A percentile compares a stretch with the other conserved stretches of the same genome.
Evolutionary conservation across 169 alveolate genomes (phyloP).

Genomic region (Theileria orientalis): DNA sequence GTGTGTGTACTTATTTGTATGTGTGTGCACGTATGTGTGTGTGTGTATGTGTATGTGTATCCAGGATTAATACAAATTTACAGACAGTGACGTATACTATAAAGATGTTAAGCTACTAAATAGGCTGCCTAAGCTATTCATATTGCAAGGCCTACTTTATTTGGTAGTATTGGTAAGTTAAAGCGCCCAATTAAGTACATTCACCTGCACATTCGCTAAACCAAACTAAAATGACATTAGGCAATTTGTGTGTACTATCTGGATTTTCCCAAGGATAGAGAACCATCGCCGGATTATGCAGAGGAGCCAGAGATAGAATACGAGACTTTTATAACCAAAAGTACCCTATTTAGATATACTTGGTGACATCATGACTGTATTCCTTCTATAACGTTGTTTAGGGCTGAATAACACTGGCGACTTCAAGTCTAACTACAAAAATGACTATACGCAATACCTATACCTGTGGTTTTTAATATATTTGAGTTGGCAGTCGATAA

Average conservation of each 20-base stretch:
- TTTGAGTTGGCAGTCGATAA: conserved; percentile 46
- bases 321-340: conserved; percentile 43
- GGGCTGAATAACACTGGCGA: too few relatives aligned
- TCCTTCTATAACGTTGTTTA: not conserved
- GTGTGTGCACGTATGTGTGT: too few relatives aligned
- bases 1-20: too few relatives aligned
- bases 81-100: conserved; percentile 8
- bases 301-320: conserved; percentile 27
- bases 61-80: not conserved
- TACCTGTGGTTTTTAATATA: conserved; percentile 47
- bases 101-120: conserved; percentile 7
- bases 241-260: too few relatives aligned
- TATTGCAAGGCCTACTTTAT: conserved; percentile 12
- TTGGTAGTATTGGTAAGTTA: conserved; percentile 2
- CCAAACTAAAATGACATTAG: too few relatives aligned
- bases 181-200: too few relatives aligned
- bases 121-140: conserved; percentile 16
- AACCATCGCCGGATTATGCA: too few relatives aligned
- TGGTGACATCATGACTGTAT: conserved; percentile 2
- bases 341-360: conserved; percentile 12
- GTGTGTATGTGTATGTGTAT: too few relatives aligned
- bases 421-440: not conserved
- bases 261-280: too few relatives aligned
- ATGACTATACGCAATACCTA: not conserved
- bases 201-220: too few relatives aligned